Percentiles rank a stretch among this genome's conserved stretches.
Evolutionary conservation across 148 eudicot species (phyloP).

Genomic region (Chenopodium berlandieri): DNA sequence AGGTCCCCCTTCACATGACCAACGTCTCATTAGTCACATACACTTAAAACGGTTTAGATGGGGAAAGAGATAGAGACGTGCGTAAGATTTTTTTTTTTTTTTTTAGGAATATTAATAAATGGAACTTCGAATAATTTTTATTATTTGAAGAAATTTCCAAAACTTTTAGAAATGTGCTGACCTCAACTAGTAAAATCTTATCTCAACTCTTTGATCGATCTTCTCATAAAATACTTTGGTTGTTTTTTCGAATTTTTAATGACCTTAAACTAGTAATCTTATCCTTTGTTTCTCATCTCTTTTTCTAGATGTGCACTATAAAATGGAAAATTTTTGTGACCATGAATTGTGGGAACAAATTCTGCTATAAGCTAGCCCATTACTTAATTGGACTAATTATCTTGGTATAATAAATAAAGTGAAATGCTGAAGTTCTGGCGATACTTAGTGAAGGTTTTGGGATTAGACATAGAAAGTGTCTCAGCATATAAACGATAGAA

Average conservation of each 20-base stretch:
- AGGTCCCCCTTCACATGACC: neutral
- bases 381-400: neutral
- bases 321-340: neutral
- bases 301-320: neutral
- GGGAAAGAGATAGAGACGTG: neutral
- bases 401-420: no score
- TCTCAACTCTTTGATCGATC: neutral
- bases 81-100: neutral
- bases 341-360: conserved; percentile 14
- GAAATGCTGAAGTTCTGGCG: no score
- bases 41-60: no score
- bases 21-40: no score
- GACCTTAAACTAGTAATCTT: neutral
- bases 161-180: neutral
- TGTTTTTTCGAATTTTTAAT: neutral
- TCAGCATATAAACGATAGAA: no score
- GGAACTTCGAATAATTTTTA: neutral
- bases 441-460: no score
- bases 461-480: no score
- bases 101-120: neutral
- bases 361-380: neutral
- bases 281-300: neutral
- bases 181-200: conserved; percentile 9
- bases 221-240: neutral
- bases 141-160: conserved; percentile 7